Evolutionary conservation across 1,284 basidiomycete genomes (phyloP), one percentile per base, ranked within the genome.

Genomic region (Porodaedalea pini): DNA sequence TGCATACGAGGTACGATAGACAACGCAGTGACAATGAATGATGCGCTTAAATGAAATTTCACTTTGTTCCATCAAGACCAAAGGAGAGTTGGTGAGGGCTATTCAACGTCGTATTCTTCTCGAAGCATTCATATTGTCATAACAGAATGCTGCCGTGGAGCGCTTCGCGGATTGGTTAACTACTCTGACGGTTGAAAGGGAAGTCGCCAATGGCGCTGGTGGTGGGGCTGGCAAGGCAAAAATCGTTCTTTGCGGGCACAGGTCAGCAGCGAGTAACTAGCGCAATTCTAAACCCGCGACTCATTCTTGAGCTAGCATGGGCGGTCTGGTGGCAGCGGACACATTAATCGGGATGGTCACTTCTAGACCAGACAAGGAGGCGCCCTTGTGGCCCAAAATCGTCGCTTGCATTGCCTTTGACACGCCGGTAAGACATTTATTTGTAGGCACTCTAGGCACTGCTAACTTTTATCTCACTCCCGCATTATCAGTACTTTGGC

Each of bases 111-210:
- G 21, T 8, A 23, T 10, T 23, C 13, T 34, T 34, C 13, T 34
- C 32, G 32, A 13, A 34, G 13, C 32, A 34, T 6, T 34, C 37
- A 53, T 39, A 10, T 17, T 55, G 44, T 44, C 21, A n/a, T 45
- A 27, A 29, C 63, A 95, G 92, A 80, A 78, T 56, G 86, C 86
- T 66, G 91, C 93, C 17, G 88, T 92, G 0, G 80, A 87, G 43
- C 81, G 82, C 4, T 94, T 96, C 69, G 83, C 90, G 15, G 92
- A 94, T 66, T 96, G 93, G 93, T 80, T 96, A 39, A 88, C 90
- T 1, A 86, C 83, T 27, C 72, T 92, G 23, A 88, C 86, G 2
- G 88, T 94, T 15, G 79, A 90, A 68, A 82, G 80, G 57, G 93
- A 95, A 69, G 86, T 88, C 37, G 82, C 85, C 8, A 72, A 78